These are phyloP conservation scores for Aphanomyces stellatus DNA, from an alignment of 352 stramenopile genomes.

Conservation along the genomic window DNA sequence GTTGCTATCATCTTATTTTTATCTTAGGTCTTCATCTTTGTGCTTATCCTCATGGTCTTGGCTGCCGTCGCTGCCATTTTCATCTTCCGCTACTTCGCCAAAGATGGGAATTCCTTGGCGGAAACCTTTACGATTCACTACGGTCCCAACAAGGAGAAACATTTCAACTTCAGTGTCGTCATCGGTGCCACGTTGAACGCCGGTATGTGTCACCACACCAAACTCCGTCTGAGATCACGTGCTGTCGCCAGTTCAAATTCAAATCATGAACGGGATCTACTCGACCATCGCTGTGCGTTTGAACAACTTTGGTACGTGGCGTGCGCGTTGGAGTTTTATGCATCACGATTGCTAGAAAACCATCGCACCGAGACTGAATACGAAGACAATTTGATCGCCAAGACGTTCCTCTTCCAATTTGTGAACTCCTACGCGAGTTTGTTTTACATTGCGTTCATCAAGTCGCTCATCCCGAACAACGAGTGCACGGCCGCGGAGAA, in stretches of 20 bases:
- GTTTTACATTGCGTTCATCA: conserved; percentile 84
- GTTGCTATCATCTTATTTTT: not conserved
- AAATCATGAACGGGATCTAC: conserved; percentile 73
- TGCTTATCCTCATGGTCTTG: conserved; percentile 62
- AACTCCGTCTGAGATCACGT: not conserved
- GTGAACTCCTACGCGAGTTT: conserved; percentile 76
- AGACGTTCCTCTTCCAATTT: conserved; percentile 79
- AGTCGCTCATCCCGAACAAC: conserved; percentile 34
- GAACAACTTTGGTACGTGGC: conserved; percentile 35
- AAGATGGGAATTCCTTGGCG: conserved; percentile 34
- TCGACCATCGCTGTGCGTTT: conserved; percentile 46
- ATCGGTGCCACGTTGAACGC: conserved; percentile 71
- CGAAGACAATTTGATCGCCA: conserved; percentile 85
- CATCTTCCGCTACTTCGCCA: conserved; percentile 55
- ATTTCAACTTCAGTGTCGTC: conserved; percentile 34
- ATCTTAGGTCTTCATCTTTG: conserved; percentile 51
- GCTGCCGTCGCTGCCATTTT: conserved; percentile 63
- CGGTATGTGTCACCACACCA: not conserved
- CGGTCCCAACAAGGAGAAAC: too few species aligned
- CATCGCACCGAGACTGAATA: conserved; percentile 95
- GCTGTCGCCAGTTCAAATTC: conserved; percentile 46
- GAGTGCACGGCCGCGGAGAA: conserved; percentile 34
- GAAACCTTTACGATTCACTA: conserved; percentile 48
- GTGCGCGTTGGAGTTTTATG: not conserved
- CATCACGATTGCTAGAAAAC: conserved; percentile 76